Evolutionary conservation across 108 stramenopile species (phyloP).

Genomic region (Fragilariopsis cylindrus): DNA sequence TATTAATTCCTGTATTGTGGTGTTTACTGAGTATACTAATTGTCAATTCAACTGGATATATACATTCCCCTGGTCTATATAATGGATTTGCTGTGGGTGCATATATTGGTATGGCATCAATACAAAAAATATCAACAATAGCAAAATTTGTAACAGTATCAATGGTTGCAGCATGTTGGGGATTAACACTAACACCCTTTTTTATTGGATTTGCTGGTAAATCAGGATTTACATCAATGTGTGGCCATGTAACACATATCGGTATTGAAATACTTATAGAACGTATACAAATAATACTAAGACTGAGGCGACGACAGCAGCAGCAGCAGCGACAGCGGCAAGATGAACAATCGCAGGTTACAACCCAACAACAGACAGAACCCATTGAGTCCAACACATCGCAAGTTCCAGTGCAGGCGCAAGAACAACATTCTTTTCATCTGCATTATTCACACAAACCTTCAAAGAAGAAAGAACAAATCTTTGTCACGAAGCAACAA

Average conservation of each 20-base stretch:
- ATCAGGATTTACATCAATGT: slow-evolving; percentile 53
- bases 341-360: slow-evolving; percentile 8
- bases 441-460: slow-evolving; percentile 31
- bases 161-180: slow-evolving; percentile 40
- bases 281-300: neutral
- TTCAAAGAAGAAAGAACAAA: slow-evolving; percentile 23
- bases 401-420: neutral
- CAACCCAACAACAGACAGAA: neutral
- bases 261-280: slow-evolving; percentile 17
- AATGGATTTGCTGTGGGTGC: slow-evolving; percentile 57
- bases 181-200: slow-evolving; percentile 45
- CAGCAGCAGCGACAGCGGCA: slow-evolving; percentile 17
- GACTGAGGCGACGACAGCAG: slow-evolving; percentile 9
- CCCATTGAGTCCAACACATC: neutral
- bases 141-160: slow-evolving; percentile 35
- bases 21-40: slow-evolving; percentile 42
- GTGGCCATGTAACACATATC: slow-evolving; percentile 41
- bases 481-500: slow-evolving; percentile 36
- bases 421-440: slow-evolving; percentile 10
- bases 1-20: slow-evolving; percentile 38
- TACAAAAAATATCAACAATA: slow-evolving; percentile 49
- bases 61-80: slow-evolving; percentile 42
- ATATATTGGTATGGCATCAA: slow-evolving; percentile 53
- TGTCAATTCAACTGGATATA: slow-evolving; percentile 35
- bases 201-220: slow-evolving; percentile 59